A percentile compares a stretch with the other conserved stretches of the same genome.
Conservation (phyloP, 805 yeast species). For the Pichia heedii region DNA sequence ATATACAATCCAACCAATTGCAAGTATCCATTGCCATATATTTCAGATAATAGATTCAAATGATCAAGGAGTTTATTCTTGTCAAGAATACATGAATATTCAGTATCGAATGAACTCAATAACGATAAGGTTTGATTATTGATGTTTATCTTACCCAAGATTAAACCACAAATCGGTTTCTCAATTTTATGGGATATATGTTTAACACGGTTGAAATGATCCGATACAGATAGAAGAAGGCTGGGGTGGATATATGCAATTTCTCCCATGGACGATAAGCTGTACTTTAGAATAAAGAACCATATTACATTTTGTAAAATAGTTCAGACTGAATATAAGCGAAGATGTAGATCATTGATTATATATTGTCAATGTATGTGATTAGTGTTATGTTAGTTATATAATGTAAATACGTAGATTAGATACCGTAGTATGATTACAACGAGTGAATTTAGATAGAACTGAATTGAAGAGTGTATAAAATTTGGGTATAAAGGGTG, state of each 20-base stretch:
- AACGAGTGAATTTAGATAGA: too few species aligned
- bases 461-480: too few species aligned
- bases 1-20: constrained; percentile 19
- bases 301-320: too few species aligned
- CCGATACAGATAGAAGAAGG: constrained; percentile 7
- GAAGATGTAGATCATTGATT: too few species aligned
- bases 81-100: neutral
- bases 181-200: neutral
- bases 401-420: too few species aligned
- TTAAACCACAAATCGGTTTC: constrained; percentile 3
- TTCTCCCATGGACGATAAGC: neutral
- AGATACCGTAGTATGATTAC: too few species aligned
- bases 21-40: constrained; percentile 16
- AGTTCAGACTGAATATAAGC: too few species aligned
- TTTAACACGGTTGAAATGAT: constrained; percentile 2
- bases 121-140: constrained; percentile 1
- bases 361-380: too few species aligned
- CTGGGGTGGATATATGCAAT: constrained; percentile 3
- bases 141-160: constrained; percentile 7
- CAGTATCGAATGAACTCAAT: constrained; percentile 8
- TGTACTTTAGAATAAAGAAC: too few species aligned
- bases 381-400: too few species aligned
- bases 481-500: too few species aligned
- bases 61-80: neutral
- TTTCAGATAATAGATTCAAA: constrained; percentile 15